These are phyloP conservation scores for Ophiocordyceps unilateralis DNA, from an alignment of 2,329 filamentous ascomycete species.

Conservation along the genomic window DNA sequence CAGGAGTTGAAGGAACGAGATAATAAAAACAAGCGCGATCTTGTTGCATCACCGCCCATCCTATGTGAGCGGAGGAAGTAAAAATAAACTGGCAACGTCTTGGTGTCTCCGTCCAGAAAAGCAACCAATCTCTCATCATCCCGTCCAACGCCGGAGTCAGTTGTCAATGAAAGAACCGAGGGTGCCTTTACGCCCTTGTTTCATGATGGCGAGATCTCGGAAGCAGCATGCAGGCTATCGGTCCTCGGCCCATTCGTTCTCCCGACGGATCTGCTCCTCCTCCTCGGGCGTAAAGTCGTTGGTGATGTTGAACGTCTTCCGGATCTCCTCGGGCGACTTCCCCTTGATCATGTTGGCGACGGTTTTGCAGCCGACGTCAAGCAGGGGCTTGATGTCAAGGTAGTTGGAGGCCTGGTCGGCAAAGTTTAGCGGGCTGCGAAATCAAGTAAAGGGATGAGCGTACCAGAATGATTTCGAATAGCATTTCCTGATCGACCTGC, in stretches of 20 bases:
- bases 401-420: constrained; percentile 73
- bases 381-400: constrained; percentile 93
- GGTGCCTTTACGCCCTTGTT: not conserved
- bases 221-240: constrained; percentile 22
- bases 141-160: constrained; percentile 7
- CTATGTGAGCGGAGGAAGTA: not conserved
- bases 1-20: no score
- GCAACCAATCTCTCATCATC: constrained; percentile 2
- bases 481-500: constrained; percentile 99
- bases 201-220: not conserved
- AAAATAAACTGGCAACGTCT: not conserved
- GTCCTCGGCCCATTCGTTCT: constrained; percentile 87
- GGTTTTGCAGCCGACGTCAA: constrained; percentile 98
- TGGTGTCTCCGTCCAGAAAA: constrained; percentile 1
- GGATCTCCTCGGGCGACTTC: constrained; percentile 97
- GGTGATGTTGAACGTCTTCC: constrained; percentile 99
- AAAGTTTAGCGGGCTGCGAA: not conserved
- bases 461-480: constrained; percentile 97
- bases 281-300: constrained; percentile 99
- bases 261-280: constrained; percentile 88
- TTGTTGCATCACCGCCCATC: not conserved
- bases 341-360: constrained; percentile 99
- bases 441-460: constrained; percentile 15
- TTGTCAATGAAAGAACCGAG: not conserved
- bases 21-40: no score